phyloP scores from a whole-genome alignment of 225 moss, liverwort and hornwort genomes.

The Physcomitrellopsis africana region DNA sequence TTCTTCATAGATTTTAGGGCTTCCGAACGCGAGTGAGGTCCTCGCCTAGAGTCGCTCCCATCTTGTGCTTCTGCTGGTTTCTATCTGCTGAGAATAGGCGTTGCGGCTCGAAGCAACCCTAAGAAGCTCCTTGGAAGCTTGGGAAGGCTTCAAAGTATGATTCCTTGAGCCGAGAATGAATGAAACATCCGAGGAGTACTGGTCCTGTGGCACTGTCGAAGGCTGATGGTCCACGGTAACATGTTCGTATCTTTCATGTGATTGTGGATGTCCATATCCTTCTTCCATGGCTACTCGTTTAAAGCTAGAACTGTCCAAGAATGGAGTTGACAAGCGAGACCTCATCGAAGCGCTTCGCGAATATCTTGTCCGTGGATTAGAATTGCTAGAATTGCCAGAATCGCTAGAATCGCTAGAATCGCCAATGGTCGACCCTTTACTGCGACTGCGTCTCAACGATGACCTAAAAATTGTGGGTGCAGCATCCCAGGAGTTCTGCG shows the following conservation, averaged over 20 bases:
- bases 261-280: slow-evolving; percentile 36
- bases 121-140: slow-evolving; percentile 8
- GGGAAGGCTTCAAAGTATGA: slow-evolving; percentile 26
- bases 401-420: slow-evolving; percentile 8
- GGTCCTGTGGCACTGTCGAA: slow-evolving; percentile 42
- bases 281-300: slow-evolving; percentile 1
- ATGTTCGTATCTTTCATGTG: slow-evolving; percentile 27
- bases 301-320: slow-evolving; percentile 30
- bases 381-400: slow-evolving; percentile 26
- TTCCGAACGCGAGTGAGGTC: too few species aligned
- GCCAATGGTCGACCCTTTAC: slow-evolving; percentile 21
- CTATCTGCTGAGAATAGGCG: slow-evolving; percentile 26
- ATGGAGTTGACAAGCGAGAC: slow-evolving; percentile 31
- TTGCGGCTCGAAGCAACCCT: slow-evolving; percentile 28
- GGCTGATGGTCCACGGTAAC: slow-evolving; percentile 24
- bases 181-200: slow-evolving; percentile 37
- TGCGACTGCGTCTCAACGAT: slow-evolving; percentile 22
- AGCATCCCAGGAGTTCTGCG: slow-evolving; percentile 19
- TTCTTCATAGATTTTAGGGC: too few species aligned
- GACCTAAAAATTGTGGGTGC: background rate
- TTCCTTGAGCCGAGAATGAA: slow-evolving; percentile 28
- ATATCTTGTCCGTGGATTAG: slow-evolving; percentile 28
- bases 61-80: slow-evolving; percentile 1
- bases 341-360: slow-evolving; percentile 33
- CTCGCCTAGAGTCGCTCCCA: background rate